Conservation (phyloP, 345 rosid genomes). For the Populus nigra region DNA sequence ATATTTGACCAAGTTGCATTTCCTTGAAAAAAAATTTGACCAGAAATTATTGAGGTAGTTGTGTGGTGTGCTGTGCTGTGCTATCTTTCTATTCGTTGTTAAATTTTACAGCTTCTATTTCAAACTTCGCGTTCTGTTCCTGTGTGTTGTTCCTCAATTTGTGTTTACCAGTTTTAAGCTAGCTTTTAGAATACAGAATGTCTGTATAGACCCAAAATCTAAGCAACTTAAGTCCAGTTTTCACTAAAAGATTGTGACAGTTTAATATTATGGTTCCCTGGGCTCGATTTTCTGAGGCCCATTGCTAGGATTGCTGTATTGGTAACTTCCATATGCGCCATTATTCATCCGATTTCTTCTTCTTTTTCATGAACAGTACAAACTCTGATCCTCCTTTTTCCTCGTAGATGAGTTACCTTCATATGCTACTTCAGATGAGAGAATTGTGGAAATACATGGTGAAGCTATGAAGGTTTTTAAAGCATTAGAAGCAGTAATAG, state of each 20-base stretch:
- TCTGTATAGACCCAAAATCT: background rate
- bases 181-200: background rate
- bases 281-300: background rate
- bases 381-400: background rate
- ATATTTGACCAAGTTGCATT: background rate
- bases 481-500: constrained; percentile 35
- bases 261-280: background rate
- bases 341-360: background rate
- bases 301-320: background rate
- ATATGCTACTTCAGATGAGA: constrained; percentile 38
- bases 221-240: background rate
- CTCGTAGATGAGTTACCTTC: constrained; percentile 31
- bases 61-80: background rate
- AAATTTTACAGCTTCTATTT: background rate
- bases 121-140: background rate
- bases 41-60: background rate
- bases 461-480: constrained; percentile 29
- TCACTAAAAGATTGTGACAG: background rate
- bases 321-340: background rate
- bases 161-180: background rate
- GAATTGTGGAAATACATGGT: constrained; percentile 37
- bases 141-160: background rate
- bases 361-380: background rate
- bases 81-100: background rate
- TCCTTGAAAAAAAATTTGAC: background rate